A percentile compares a stretch with the other conserved stretches of the same genome.
Conservation (phyloP, 495 filamentous ascomycete genomes). For the Aspergillus leporis region DNA sequence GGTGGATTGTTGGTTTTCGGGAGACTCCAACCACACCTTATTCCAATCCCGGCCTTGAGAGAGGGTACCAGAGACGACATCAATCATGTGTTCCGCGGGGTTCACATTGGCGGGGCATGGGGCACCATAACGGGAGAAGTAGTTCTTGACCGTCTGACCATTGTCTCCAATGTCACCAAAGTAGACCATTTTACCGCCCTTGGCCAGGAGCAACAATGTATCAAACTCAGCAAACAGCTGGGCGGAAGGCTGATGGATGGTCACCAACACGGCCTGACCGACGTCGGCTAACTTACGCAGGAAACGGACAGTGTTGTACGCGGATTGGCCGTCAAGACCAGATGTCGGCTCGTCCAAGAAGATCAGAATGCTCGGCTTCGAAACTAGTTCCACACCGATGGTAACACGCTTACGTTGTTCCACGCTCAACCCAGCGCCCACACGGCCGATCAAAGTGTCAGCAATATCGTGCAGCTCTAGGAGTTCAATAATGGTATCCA, state of each 20-base stretch:
- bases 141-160: slow-evolving; percentile 56
- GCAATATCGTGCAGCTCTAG: slow-evolving; percentile 59
- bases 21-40: slow-evolving; percentile 62
- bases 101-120: slow-evolving; percentile 70
- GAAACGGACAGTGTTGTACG: slow-evolving; percentile 65
- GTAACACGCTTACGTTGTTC: slow-evolving; percentile 67
- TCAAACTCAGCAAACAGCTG: slow-evolving; percentile 76
- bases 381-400: slow-evolving; percentile 68
- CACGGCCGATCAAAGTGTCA: slow-evolving; percentile 53
- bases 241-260: slow-evolving; percentile 76
- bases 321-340: slow-evolving; percentile 63
- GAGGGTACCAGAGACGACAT: slow-evolving; percentile 60
- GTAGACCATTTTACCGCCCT: slow-evolving; percentile 71
- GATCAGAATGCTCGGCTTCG: slow-evolving; percentile 66
- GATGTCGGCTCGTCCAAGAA: slow-evolving; percentile 81
- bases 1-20: slow-evolving; percentile 42
- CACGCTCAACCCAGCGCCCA: slow-evolving; percentile 54
- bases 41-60: slow-evolving; percentile 57
- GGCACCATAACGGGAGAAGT: slow-evolving; percentile 76
- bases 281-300: slow-evolving; percentile 63
- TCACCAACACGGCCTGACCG: slow-evolving; percentile 71
- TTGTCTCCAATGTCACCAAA: slow-evolving; percentile 65
- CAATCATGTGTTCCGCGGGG: slow-evolving; percentile 92
- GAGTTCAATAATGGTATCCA: slow-evolving; percentile 57
- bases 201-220: slow-evolving; percentile 64